Evolutionary conservation across 2,329 filamentous ascomycete genomes (phyloP).

Genomic region (Beauveria caledonica): DNA sequence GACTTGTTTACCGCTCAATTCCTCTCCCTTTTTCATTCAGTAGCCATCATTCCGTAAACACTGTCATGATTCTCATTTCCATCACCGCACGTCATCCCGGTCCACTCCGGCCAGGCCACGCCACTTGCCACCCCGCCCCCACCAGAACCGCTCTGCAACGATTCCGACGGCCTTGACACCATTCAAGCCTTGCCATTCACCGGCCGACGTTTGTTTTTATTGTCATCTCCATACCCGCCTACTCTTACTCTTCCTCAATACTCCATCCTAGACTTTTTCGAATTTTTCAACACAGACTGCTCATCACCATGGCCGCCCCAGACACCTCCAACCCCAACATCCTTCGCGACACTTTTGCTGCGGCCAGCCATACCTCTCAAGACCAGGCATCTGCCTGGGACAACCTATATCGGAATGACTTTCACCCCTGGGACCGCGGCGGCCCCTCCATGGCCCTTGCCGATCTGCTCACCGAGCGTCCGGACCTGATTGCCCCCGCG

Average conservation of each 20-base stretch:
- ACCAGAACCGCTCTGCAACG: neutral
- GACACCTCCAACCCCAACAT: conserved; percentile 16
- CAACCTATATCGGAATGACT: conserved; percentile 36
- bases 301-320: conserved; percentile 11
- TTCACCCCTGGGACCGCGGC: conserved; percentile 49
- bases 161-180: neutral
- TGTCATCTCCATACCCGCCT: neutral
- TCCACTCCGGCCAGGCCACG: neutral
- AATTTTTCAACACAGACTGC: too few species aligned
- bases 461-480: conserved; percentile 39
- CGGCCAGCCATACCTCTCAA: conserved; percentile 23
- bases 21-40: neutral
- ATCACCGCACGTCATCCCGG: conserved; percentile 3
- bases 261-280: too few species aligned
- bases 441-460: conserved; percentile 44
- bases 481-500: conserved; percentile 34
- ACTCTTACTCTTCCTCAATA: neutral
- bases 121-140: conserved; percentile 5
- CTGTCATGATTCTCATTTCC: neutral
- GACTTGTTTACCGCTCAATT: neutral
- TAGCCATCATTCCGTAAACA: neutral
- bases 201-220: neutral
- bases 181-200: neutral
- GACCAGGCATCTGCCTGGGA: conserved; percentile 37
- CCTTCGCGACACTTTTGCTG: conserved; percentile 28